Conservation (phyloP, 2,329 filamentous ascomycete species). For the Diplodia mutila region DNA sequence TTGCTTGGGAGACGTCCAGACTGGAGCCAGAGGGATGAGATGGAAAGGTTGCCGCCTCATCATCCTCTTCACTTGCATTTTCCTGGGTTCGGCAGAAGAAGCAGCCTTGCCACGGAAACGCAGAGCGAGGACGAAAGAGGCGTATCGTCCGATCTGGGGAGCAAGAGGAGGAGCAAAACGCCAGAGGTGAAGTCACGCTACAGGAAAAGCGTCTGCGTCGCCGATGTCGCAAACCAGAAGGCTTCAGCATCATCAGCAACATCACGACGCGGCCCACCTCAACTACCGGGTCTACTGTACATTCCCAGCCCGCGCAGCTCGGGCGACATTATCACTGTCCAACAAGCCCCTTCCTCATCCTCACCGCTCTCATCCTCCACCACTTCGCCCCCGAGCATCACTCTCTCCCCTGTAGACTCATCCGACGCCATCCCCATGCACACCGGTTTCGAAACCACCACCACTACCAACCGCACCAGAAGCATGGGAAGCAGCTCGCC, state of each 20-base stretch:
- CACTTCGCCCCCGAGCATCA: slow-evolving; percentile 1
- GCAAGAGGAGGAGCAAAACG: neutral
- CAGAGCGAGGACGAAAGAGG: neutral
- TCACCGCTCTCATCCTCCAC: neutral
- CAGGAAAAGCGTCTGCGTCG: neutral
- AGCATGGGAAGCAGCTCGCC: neutral
- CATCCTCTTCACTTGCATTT: neutral
- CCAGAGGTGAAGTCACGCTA: neutral
- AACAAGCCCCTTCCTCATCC: neutral
- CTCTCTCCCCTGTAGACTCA: slow-evolving; percentile 5
- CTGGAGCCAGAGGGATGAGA: slow-evolving; percentile 13
- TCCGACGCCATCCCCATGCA: neutral
- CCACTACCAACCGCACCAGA: neutral
- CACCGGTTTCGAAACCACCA: neutral
- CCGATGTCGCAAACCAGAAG: neutral
- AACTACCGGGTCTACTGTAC: neutral
- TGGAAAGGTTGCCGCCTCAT: neutral
- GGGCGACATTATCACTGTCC: neutral
- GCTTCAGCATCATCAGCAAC: neutral
- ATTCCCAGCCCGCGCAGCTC: neutral
- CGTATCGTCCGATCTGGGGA: neutral
- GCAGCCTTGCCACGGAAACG: neutral
- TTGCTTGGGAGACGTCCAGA: neutral
- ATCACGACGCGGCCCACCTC: neutral
- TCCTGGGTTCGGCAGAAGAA: neutral